phyloP scores from a whole-genome alignment of 495 filamentous ascomycete genomes.

The Penicillium canescens region DNA sequence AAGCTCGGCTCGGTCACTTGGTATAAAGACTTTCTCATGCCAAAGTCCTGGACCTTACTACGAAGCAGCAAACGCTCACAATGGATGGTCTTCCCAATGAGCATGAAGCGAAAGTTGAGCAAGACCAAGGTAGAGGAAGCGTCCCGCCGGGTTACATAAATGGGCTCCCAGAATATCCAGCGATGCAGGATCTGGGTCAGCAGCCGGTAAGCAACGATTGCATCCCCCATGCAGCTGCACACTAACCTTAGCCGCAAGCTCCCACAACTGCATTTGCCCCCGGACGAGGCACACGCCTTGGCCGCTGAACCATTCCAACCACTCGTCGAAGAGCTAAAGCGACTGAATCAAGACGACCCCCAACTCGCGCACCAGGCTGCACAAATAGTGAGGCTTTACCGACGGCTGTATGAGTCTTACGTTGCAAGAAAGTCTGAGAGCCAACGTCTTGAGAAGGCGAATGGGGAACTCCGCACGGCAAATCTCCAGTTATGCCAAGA shows the following conservation, averaged over 20 bases:
- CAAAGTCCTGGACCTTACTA: not conserved
- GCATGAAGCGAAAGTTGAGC: not conserved
- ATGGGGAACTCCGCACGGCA: slow-evolving; percentile 3
- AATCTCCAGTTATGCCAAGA: slow-evolving; percentile 4
- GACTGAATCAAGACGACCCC: not conserved
- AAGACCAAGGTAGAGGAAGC: not conserved
- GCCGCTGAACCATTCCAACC: slow-evolving; percentile 5
- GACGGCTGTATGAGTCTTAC: slow-evolving; percentile 12
- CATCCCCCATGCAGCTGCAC: not conserved
- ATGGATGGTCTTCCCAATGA: not conserved
- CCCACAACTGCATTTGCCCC: not conserved
- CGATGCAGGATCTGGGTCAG: not conserved
- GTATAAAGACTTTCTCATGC: not conserved
- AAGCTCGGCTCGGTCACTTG: no score
- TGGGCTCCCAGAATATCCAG: not conserved
- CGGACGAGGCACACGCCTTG: not conserved
- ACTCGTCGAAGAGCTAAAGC: slow-evolving; percentile 1
- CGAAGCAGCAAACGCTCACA: not conserved
- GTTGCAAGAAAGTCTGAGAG: slow-evolving; percentile 6
- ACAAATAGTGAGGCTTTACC: slow-evolving; percentile 9
- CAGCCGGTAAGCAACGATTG: not conserved
- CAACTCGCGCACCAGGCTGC: slow-evolving; percentile 8
- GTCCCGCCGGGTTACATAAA: not conserved
- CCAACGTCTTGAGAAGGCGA: slow-evolving; percentile 7
- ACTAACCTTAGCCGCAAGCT: not conserved